Evolutionary conservation across 768 basidiomycete species (phyloP).

Genomic region (Pseudohyphozyma bogoriensis): DNA sequence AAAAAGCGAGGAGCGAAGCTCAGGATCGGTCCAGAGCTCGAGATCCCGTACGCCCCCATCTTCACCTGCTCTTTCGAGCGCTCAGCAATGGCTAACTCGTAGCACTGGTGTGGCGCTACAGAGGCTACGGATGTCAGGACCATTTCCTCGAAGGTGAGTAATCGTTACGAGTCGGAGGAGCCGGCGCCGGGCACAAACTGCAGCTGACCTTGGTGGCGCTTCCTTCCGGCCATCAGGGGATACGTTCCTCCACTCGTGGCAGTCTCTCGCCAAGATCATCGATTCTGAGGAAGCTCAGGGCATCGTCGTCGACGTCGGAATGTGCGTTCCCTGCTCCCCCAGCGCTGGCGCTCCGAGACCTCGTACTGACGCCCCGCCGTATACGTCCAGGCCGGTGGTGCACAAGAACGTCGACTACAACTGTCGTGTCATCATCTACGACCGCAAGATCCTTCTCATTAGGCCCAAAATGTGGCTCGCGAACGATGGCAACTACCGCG

Average conservation of each 20-base stretch:
- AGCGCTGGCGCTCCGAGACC: background rate
- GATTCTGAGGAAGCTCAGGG: slow-evolving; percentile 62
- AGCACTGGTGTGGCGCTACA: no score
- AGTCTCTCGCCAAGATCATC: slow-evolving; percentile 85
- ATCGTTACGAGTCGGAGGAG: rapidly evolving
- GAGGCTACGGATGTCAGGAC: slow-evolving; percentile 94
- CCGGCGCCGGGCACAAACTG: background rate
- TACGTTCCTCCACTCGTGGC: slow-evolving; percentile 93
- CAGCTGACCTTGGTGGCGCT: background rate
- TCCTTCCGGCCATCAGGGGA: no score
- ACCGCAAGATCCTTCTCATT: slow-evolving; percentile 80
- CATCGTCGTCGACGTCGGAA: slow-evolving; percentile 95
- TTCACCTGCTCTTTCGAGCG: background rate
- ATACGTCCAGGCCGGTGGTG: slow-evolving; percentile 75
- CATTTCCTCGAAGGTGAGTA: slow-evolving; percentile 85
- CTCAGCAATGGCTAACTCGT: no score
- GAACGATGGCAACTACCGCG: slow-evolving; percentile 94
- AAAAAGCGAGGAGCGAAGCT: slow-evolving; percentile 79
- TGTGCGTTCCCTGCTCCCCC: slow-evolving; percentile 47
- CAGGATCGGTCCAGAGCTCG: slow-evolving; percentile 90
- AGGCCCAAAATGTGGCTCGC: slow-evolving; percentile 99
- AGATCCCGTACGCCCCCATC: slow-evolving; percentile 66
- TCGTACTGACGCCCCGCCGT: background rate
- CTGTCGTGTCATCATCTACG: slow-evolving; percentile 78
- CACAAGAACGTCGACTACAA: slow-evolving; percentile 99